Percentiles rank a stretch among this genome's conserved stretches.
Conservation (phyloP, 371 early-diverging fungal genomes). For the Rhizopus delemar region DNA sequence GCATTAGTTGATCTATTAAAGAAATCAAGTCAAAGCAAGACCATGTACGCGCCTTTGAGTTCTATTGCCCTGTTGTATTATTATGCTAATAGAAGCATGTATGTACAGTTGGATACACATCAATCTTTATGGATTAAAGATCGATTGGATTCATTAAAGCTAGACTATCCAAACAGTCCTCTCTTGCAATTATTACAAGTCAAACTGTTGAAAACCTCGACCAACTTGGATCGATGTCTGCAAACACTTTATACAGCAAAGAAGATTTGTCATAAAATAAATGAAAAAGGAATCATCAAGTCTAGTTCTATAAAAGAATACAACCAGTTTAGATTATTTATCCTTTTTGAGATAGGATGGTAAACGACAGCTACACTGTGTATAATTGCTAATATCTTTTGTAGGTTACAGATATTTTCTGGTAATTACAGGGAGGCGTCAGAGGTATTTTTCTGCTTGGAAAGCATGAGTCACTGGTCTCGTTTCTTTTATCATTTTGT, state of each 20-base stretch:
- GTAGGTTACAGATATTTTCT: constrained; percentile 31
- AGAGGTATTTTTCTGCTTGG: constrained; percentile 37
- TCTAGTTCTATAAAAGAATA: constrained; percentile 18
- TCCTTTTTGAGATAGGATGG: constrained; percentile 33
- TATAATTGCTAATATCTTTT: neutral
- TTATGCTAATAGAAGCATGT: constrained; percentile 28
- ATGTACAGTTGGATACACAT: constrained; percentile 23
- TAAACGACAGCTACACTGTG: constrained; percentile 6
- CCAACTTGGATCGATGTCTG: neutral
- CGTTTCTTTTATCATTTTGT: constrained; percentile 38
- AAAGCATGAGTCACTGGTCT: constrained; percentile 34
- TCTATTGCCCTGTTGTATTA: constrained; percentile 25
- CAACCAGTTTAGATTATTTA: constrained; percentile 18
- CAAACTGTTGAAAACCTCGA: constrained; percentile 20
- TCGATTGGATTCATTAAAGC: constrained; percentile 20
- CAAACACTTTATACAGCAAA: neutral
- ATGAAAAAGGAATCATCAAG: constrained; percentile 1
- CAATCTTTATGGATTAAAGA: constrained; percentile 12
- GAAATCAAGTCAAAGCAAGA: constrained; percentile 17
- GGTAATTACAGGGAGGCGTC: constrained; percentile 31
- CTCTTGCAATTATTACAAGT: constrained; percentile 28
- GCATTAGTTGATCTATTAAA: constrained; percentile 20
- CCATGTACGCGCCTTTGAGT: constrained; percentile 29
- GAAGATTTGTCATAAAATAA: neutral
- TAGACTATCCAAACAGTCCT: constrained; percentile 18